Conservation (phyloP, 163 green algal genomes). For the Volvox carteri region DNA sequence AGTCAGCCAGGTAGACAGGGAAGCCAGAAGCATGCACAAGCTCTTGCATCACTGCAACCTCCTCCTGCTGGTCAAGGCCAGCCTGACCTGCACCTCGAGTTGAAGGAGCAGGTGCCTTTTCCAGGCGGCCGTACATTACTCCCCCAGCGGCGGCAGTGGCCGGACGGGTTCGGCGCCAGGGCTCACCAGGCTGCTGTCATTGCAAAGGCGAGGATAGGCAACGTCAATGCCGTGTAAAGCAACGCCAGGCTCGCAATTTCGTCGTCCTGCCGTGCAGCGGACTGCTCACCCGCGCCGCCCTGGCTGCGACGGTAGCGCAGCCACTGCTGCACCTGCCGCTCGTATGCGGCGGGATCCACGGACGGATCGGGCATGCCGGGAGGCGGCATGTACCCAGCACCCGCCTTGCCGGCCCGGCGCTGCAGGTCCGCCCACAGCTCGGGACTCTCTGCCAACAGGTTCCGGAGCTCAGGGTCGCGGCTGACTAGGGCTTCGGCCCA, state of each 20-base stretch:
- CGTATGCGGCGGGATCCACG: conserved; percentile 18
- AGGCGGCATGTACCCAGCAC: conserved; percentile 5
- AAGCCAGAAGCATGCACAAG: too few relatives aligned
- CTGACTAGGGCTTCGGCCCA: conserved; percentile 20
- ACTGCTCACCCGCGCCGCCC: neutral
- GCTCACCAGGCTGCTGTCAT: conserved; percentile 19
- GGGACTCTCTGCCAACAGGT: conserved; percentile 6
- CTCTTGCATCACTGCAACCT: too few relatives aligned
- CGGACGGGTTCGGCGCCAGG: too few relatives aligned
- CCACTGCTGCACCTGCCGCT: conserved; percentile 34
- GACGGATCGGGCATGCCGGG: neutral
- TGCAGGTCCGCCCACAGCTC: conserved; percentile 53
- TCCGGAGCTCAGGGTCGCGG: neutral
- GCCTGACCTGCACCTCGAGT: too few relatives aligned
- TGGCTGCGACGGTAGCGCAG: conserved; percentile 19
- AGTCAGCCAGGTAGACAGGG: too few relatives aligned
- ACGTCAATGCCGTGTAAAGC: conserved; percentile 4
- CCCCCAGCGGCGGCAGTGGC: too few relatives aligned
- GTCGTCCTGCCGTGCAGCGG: conserved; percentile 18
- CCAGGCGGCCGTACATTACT: too few relatives aligned
- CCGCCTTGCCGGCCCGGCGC: conserved; percentile 22
- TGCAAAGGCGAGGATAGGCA: conserved; percentile 30
- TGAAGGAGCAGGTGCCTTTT: too few relatives aligned
- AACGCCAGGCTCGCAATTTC: conserved; percentile 36
- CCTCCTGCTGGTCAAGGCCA: too few relatives aligned